phyloP scores from a whole-genome alignment of 257 asterid species.

The Prunella vulgaris region DNA sequence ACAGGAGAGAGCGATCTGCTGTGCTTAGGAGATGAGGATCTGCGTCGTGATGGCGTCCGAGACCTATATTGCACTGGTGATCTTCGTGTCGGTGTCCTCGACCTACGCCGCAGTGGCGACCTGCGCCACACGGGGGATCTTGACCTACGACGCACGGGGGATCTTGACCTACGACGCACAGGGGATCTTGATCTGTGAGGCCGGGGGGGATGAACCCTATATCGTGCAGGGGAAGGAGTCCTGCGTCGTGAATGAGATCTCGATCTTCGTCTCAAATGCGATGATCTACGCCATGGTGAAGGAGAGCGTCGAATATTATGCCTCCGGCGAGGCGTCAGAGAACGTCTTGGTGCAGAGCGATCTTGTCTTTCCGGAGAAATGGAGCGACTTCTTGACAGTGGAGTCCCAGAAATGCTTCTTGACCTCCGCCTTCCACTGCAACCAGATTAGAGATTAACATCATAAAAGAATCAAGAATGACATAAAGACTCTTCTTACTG shows the following conservation, averaged over 20 bases:
- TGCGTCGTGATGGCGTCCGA: conserved; percentile 27
- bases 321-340: conserved; percentile 53
- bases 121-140: conserved; percentile 38
- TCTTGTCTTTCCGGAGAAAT: conserved; percentile 50
- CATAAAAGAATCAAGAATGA: not conserved
- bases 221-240: conserved; percentile 65
- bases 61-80: conserved; percentile 37
- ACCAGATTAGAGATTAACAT: conserved; percentile 17
- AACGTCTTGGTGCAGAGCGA: conserved; percentile 48
- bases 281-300: conserved; percentile 58
- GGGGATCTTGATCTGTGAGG: conserved; percentile 61
- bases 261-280: conserved; percentile 39
- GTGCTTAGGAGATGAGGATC: conserved; percentile 32
- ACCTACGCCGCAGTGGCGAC: conserved; percentile 35
- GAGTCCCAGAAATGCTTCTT: conserved; percentile 55
- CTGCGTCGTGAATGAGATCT: conserved; percentile 41
- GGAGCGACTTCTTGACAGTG: conserved; percentile 50
- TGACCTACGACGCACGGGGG: conserved; percentile 43
- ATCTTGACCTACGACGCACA: conserved; percentile 45
- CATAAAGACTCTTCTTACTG: not conserved
- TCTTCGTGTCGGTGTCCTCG: conserved; percentile 32
- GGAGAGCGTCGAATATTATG: conserved; percentile 44
- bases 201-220: conserved; percentile 53
- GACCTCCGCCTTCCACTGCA: conserved; percentile 56
- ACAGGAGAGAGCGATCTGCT: conserved; percentile 43